phyloP scores from a whole-genome alignment of 176 grass and related monocot species.

The Paspalum notatum region DNA sequence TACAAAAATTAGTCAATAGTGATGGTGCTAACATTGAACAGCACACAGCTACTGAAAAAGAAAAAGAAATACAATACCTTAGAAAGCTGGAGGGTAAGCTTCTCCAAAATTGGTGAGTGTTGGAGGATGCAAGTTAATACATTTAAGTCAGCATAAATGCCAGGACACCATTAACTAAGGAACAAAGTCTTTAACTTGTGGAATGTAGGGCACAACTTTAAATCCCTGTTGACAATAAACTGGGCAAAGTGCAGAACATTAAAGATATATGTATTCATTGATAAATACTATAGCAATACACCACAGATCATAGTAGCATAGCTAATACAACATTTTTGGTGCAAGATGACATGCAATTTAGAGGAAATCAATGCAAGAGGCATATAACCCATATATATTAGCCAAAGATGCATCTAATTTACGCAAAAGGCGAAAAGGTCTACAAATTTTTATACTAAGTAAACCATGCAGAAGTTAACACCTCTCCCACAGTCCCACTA shows the following conservation, averaged over 20 bases:
- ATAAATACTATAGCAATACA: too few relatives aligned
- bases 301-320: too few relatives aligned
- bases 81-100: background rate
- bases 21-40: background rate
- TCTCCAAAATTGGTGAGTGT: constrained; percentile 8
- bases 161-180: background rate
- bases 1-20: background rate
- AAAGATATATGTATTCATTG: background rate
- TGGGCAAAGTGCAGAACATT: background rate
- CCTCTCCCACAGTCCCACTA: too few relatives aligned
- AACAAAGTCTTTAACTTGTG: background rate
- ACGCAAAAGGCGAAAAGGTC: too few relatives aligned
- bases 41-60: background rate
- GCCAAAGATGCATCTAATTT: too few relatives aligned
- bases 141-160: background rate
- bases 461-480: too few relatives aligned
- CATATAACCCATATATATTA: too few relatives aligned
- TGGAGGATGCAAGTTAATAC: background rate
- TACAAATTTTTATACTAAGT: too few relatives aligned
- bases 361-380: too few relatives aligned
- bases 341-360: too few relatives aligned
- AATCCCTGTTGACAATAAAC: background rate
- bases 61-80: background rate
- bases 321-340: too few relatives aligned
- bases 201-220: background rate